Evolutionary conservation across 768 basidiomycete species (phyloP).

Genomic region (Sistotremastrum suecicum): DNA sequence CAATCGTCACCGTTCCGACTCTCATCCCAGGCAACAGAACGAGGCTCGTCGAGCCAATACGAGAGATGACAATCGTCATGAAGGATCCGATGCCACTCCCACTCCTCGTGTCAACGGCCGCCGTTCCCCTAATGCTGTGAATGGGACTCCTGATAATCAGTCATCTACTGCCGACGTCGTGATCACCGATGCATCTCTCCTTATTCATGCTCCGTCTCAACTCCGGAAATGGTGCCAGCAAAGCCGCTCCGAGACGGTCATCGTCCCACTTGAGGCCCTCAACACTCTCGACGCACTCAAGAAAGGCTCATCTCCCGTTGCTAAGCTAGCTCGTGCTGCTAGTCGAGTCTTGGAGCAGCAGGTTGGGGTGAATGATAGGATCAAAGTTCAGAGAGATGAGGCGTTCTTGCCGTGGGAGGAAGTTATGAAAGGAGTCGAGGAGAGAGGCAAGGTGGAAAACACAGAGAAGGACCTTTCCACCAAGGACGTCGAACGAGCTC

Average conservation of each 20-base stretch:
- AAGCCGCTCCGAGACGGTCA: conserved; percentile 61
- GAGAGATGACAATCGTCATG: background rate
- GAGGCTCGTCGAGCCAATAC: background rate
- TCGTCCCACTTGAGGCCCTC: conserved; percentile 81
- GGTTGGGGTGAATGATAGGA: conserved; percentile 70
- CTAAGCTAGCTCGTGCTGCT: conserved; percentile 73
- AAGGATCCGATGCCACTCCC: background rate
- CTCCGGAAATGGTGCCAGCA: conserved; percentile 75
- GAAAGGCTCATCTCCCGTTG: conserved; percentile 69
- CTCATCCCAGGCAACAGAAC: background rate
- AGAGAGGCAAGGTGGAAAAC: background rate
- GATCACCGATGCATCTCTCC: conserved; percentile 70
- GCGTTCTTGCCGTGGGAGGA: conserved; percentile 75
- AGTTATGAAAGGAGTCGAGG: conserved; percentile 31
- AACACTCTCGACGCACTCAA: conserved; percentile 88
- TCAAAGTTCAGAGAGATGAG: conserved; percentile 69
- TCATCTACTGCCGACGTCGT: conserved; percentile 41
- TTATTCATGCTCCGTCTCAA: conserved; percentile 62
- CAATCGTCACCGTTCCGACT: no score
- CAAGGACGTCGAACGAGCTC: conserved; percentile 1
- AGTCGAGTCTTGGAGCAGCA: conserved; percentile 82
- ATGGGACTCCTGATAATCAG: no score
- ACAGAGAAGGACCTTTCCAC: conserved; percentile 3
- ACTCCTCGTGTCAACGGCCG: background rate
- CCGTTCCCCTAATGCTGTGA: no score